phyloP scores from a whole-genome alignment of 768 basidiomycete genomes.

The Filobasidium floriforme region DNA sequence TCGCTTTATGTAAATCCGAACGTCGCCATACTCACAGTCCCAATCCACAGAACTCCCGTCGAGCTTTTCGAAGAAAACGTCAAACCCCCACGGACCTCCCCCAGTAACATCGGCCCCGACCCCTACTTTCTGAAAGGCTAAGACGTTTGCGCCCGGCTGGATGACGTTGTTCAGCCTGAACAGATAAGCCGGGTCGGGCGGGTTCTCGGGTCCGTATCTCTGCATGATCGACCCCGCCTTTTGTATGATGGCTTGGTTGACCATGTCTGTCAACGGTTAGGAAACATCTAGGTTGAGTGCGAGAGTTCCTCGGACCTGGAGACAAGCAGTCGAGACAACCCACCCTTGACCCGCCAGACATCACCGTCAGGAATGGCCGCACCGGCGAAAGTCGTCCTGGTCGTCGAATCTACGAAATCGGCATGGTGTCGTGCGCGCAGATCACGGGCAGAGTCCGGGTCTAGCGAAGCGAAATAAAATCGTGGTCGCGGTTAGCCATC shows the following conservation, averaged over 20 bases:
- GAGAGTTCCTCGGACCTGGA: no score
- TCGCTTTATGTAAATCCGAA: not conserved
- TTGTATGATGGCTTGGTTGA: constrained; percentile 57
- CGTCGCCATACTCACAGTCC: constrained; percentile 12
- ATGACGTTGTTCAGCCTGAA: constrained; percentile 70
- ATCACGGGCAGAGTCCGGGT: constrained; percentile 54
- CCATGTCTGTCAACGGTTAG: constrained; percentile 47
- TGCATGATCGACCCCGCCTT: constrained; percentile 55
- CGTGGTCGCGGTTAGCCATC: no score
- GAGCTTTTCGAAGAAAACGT: constrained; percentile 72
- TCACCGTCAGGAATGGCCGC: constrained; percentile 56
- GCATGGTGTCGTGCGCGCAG: constrained; percentile 55
- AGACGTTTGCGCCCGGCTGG: constrained; percentile 67
- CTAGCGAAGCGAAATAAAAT: constrained; percentile 45
- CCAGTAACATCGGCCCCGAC: constrained; percentile 52
- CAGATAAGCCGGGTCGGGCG: constrained; percentile 73
- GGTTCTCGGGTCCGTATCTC: constrained; percentile 48
- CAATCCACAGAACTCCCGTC: constrained; percentile 48
- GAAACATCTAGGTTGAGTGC: constrained; percentile 4
- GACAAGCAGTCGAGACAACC: constrained; percentile 6
- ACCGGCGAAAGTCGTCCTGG: constrained; percentile 65
- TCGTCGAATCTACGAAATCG: constrained; percentile 57
- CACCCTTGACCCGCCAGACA: constrained; percentile 82
- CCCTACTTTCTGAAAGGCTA: constrained; percentile 76
- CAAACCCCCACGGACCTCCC: constrained; percentile 61